phyloP scores from a whole-genome alignment of 129 eudicot genomes.

The Scalesia atractyloides region DNA sequence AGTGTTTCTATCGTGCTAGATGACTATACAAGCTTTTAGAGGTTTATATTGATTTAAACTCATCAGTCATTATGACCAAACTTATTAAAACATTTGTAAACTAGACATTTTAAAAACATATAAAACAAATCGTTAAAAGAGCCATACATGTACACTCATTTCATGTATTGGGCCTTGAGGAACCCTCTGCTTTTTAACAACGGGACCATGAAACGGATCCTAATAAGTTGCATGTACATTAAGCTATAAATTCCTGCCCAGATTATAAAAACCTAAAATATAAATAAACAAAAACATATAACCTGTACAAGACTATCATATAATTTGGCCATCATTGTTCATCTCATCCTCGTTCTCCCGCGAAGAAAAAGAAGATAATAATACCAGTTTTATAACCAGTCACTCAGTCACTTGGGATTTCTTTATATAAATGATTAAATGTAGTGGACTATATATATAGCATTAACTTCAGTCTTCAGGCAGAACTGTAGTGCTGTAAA shows the following conservation, averaged over 20 bases:
- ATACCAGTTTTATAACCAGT: neutral
- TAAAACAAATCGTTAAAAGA: too few relatives aligned
- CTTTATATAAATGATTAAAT: neutral
- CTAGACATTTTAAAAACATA: too few relatives aligned
- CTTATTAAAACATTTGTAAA: too few relatives aligned
- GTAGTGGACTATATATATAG: neutral
- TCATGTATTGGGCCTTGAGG: neutral
- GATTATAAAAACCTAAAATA: neutral
- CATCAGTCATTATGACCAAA: too few relatives aligned
- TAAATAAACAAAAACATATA: neutral
- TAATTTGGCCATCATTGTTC: neutral
- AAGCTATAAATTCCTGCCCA: neutral
- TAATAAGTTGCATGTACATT: conserved; percentile 22
- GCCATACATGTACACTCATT: neutral
- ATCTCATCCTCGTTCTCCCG: neutral
- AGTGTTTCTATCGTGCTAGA: too few relatives aligned
- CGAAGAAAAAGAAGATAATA: neutral
- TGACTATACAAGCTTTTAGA: too few relatives aligned
- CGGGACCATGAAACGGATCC: neutral
- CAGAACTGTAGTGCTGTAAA: conserved; percentile 36
- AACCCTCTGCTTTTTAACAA: neutral
- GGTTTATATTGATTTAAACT: too few relatives aligned
- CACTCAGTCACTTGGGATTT: neutral
- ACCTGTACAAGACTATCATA: conserved; percentile 44
- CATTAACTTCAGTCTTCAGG: conserved; percentile 33